These are phyloP conservation scores for Haplosporangium sp. DNA, from an alignment of 371 early-diverging fungal species.

Conservation along the genomic window DNA sequence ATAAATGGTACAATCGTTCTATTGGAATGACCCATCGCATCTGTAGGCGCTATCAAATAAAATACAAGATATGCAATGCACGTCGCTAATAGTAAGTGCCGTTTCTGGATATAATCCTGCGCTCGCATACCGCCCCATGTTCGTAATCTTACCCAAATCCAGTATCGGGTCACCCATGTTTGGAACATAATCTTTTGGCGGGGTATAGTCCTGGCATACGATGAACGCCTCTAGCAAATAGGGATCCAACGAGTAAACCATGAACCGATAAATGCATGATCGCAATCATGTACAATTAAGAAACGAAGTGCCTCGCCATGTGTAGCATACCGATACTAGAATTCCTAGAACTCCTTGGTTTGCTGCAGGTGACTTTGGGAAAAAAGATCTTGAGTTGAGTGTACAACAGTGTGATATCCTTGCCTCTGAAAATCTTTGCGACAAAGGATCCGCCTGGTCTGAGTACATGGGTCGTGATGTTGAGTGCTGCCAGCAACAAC, in stretches of 20 bases:
- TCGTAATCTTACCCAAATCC: conserved; percentile 67
- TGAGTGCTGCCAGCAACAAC: conserved; percentile 91
- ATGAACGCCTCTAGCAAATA: conserved; percentile 84
- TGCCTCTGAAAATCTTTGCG: conserved; percentile 97
- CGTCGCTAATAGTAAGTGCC: neutral
- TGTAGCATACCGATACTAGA: conserved; percentile 79
- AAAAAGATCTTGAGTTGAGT: conserved; percentile 95
- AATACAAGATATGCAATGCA: neutral
- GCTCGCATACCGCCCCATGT: no score
- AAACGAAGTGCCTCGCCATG: no score
- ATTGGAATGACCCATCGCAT: conserved; percentile 78
- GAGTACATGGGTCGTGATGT: conserved; percentile 93
- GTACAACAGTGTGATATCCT: conserved; percentile 90
- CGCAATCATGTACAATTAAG: neutral
- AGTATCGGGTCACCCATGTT: conserved; percentile 91
- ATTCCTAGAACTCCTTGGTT: conserved; percentile 95
- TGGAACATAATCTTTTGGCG: conserved; percentile 86
- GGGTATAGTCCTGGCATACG: conserved; percentile 90
- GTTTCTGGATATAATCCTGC: neutral
- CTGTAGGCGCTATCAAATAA: conserved; percentile 52
- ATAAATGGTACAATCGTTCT: conserved; percentile 89
- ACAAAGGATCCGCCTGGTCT: conserved; percentile 93
- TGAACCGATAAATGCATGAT: neutral
- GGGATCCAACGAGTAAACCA: neutral
- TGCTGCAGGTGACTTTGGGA: conserved; percentile 86